Percentiles rank a stretch among this genome's conserved stretches.
These are phyloP conservation scores for Fusarium coicis DNA, from an alignment of 2,329 filamentous ascomycete species.

Conservation along the genomic window DNA sequence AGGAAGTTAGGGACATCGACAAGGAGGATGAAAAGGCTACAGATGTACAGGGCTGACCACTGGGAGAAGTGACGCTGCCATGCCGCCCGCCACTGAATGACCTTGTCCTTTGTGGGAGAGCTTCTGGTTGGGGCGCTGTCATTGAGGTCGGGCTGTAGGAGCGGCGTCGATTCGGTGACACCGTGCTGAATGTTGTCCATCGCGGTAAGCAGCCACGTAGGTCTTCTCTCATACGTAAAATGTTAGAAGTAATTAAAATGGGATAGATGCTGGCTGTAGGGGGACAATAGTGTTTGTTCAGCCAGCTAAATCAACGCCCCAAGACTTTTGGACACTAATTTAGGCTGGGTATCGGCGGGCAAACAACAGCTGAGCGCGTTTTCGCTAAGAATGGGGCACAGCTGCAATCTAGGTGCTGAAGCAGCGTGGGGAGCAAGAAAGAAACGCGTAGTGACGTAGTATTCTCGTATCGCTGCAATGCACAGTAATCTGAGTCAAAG, in stretches of 20 bases:
- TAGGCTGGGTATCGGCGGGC: background rate
- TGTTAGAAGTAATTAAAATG: accelerated
- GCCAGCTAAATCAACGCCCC: too few species aligned
- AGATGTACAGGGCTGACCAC: background rate
- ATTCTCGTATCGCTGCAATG: background rate
- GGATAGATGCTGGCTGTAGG: background rate
- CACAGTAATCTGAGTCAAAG: background rate
- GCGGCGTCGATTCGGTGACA: background rate
- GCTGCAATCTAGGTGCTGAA: background rate
- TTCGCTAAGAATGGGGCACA: background rate
- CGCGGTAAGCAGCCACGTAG: accelerated
- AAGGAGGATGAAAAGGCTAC: background rate
- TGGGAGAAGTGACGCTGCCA: background rate
- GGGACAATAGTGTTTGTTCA: background rate
- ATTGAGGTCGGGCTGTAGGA: background rate
- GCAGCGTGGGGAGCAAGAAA: accelerated
- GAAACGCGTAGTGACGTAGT: background rate
- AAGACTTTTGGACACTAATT: too few species aligned
- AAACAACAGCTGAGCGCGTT: background rate
- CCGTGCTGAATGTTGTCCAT: background rate
- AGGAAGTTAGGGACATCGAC: background rate
- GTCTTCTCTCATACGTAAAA: accelerated
- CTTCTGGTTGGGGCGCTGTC: background rate
- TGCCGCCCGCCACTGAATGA: background rate
- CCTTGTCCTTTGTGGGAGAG: too few species aligned